Conservation (phyloP, 2,329 filamentous ascomycete genomes). For the Fusarium setosum region DNA sequence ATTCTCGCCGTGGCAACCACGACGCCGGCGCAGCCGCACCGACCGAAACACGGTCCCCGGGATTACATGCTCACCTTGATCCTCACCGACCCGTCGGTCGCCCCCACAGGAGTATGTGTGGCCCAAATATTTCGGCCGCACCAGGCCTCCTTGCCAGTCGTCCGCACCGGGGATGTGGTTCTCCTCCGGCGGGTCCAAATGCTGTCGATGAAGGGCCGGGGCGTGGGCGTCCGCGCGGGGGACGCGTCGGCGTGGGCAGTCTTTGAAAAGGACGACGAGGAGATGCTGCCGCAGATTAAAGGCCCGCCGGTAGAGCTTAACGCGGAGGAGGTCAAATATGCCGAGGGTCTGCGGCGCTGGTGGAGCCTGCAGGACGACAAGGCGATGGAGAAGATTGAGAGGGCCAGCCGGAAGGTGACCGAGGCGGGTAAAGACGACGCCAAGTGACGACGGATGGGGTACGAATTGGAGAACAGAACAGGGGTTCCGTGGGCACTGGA, state of each 20-base stretch:
- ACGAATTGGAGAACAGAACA: slow-evolving; percentile 18
- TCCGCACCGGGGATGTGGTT: slow-evolving; percentile 67
- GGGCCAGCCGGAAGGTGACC: slow-evolving; percentile 53
- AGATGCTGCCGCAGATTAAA: slow-evolving; percentile 63
- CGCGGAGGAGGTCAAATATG: slow-evolving; percentile 61
- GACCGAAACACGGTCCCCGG: slow-evolving; percentile 67
- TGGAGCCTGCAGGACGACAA: slow-evolving; percentile 60
- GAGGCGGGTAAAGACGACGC: slow-evolving; percentile 43
- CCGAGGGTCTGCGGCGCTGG: slow-evolving; percentile 61
- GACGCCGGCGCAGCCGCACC: slow-evolving; percentile 60
- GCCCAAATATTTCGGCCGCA: slow-evolving; percentile 70
- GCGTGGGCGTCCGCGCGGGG: slow-evolving; percentile 66
- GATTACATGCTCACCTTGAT: slow-evolving; percentile 70
- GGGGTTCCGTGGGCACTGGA: slow-evolving; percentile 14
- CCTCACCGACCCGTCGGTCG: slow-evolving; percentile 66
- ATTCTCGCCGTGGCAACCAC: slow-evolving; percentile 66
- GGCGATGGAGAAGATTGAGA: slow-evolving; percentile 59
- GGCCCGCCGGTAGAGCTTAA: slow-evolving; percentile 70
- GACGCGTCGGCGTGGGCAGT: slow-evolving; percentile 71
- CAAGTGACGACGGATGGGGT: slow-evolving; percentile 31
- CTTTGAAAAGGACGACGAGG: slow-evolving; percentile 59
- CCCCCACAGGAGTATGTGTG: slow-evolving; percentile 61
- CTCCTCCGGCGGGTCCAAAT: slow-evolving; percentile 68
- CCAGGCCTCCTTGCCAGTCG: slow-evolving; percentile 64
- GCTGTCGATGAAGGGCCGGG: slow-evolving; percentile 63